These are phyloP conservation scores for Dryas integrifolia DNA, from an alignment of 331 rosid genomes.

Conservation along the genomic window DNA sequence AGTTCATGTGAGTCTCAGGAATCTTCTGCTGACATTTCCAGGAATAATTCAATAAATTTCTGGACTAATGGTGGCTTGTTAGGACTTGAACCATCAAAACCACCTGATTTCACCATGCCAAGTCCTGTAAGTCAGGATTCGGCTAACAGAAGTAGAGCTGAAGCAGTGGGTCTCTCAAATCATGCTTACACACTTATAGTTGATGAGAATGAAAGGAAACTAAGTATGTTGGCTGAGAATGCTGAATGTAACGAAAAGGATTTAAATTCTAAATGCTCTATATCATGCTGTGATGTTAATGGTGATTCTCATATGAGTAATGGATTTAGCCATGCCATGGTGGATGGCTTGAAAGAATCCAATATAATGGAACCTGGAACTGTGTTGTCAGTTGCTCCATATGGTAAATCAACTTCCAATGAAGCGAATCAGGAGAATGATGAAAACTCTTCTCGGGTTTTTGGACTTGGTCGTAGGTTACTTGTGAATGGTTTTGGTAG, in stretches of 20 bases:
- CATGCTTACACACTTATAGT: constrained; percentile 34
- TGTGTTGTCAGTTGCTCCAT: constrained; percentile 33
- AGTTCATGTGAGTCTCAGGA: constrained; percentile 39
- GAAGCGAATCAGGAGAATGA: constrained; percentile 38
- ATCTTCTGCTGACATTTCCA: constrained; percentile 34
- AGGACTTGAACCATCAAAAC: constrained; percentile 96
- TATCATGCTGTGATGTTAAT: constrained; percentile 24
- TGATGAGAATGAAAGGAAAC: constrained; percentile 30
- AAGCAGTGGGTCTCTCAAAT: constrained; percentile 26
- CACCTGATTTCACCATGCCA: constrained; percentile 62
- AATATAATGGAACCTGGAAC: constrained; percentile 35
- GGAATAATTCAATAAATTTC: constrained; percentile 56
- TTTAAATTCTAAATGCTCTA: constrained; percentile 37
- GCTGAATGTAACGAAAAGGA: constrained; percentile 30
- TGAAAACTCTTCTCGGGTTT: constrained; percentile 55
- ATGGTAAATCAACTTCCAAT: constrained; percentile 34
- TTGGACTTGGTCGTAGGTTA: constrained; percentile 71
- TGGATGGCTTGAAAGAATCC: constrained; percentile 26
- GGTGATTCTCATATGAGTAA: constrained; percentile 30
- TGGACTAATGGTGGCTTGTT: constrained; percentile 97
- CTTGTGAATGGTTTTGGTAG: constrained; percentile 61
- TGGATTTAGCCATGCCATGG: constrained; percentile 32
- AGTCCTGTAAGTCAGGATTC: constrained; percentile 42
- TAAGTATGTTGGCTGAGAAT: constrained; percentile 30
- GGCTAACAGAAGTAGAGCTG: constrained; percentile 30